Conservation (phyloP, 768 basidiomycete genomes). For the Tylopilus vinaceipallidus region DNA sequence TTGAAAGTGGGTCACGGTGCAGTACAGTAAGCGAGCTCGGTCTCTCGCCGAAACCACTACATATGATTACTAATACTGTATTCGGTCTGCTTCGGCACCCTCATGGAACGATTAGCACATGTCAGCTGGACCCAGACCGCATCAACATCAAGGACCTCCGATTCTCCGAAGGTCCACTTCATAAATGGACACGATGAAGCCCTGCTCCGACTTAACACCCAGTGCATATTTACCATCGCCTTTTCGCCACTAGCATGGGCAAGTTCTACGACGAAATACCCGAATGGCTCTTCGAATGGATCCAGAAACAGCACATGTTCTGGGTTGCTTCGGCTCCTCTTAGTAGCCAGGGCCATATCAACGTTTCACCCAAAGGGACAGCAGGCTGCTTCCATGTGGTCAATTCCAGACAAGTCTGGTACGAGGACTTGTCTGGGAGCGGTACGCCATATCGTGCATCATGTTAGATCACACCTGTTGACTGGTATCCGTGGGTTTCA, state of each 20-base stretch:
- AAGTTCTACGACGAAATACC: conserved; percentile 60
- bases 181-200: background rate
- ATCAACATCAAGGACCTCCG: background rate
- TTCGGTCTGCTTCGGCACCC: no score
- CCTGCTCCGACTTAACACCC: background rate
- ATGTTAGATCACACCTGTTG: background rate
- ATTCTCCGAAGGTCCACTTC: background rate
- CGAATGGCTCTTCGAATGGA: conserved; percentile 52
- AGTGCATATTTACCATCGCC: background rate
- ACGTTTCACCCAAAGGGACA: conserved; percentile 67
- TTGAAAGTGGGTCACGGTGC: no score
- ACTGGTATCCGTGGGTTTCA: conserved; percentile 14
- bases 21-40: no score
- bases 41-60: no score
- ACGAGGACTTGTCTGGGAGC: conserved; percentile 67
- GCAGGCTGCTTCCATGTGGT: conserved; percentile 61
- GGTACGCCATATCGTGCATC: conserved; percentile 38
- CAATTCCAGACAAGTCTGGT: conserved; percentile 58
- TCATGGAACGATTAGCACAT: no score
- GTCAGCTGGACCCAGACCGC: no score
- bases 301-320: conserved; percentile 62
- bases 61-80: no score
- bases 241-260: conserved; percentile 47
- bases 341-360: conserved; percentile 54
- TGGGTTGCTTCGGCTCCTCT: conserved; percentile 72